A percentile compares a stretch with the other conserved stretches of the same genome.
phyloP scores from a whole-genome alignment of 305 asterid genomes.

The Solanum chacoense region DNA sequence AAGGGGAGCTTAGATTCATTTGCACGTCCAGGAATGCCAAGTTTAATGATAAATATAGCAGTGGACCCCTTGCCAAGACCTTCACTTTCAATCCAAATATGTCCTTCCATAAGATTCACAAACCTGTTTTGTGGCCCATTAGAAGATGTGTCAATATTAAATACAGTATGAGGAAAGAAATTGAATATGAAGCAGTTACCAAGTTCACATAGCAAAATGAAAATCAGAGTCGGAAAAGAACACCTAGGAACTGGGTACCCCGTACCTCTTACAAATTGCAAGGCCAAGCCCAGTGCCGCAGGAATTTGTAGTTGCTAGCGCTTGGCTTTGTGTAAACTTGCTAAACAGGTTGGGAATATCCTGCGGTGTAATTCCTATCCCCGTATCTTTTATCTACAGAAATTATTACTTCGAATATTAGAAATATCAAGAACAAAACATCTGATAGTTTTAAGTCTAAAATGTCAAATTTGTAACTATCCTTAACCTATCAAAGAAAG shows the following conservation, averaged over 20 bases:
- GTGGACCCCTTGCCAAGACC: constrained; percentile 90
- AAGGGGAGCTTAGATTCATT: constrained; percentile 46
- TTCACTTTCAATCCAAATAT: constrained; percentile 92
- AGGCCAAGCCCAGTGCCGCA: constrained; percentile 96
- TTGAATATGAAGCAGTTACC: not conserved
- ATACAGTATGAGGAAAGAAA: not conserved
- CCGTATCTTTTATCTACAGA: constrained; percentile 81
- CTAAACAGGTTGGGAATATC: constrained; percentile 83
- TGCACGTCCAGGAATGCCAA: constrained; percentile 57
- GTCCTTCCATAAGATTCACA: constrained; percentile 96
- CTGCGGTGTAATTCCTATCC: constrained; percentile 72
- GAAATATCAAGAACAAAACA: not conserved
- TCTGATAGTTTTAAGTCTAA: not conserved
- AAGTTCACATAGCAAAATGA: not conserved
- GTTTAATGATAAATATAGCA: constrained; percentile 64
- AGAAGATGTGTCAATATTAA: not conserved
- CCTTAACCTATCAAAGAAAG: not conserved
- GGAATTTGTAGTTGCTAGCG: constrained; percentile 54
- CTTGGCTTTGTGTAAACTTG: constrained; percentile 80
- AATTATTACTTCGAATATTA: constrained; percentile 4
- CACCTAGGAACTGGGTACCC: constrained; percentile 27
- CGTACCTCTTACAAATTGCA: constrained; percentile 85
- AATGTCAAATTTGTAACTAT: constrained; percentile 7
- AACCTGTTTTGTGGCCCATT: constrained; percentile 37
- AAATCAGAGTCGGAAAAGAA: not conserved